Evolutionary conservation across 1,284 basidiomycete species (phyloP), one percentile per base, ranked within the genome.

Genomic region (Acaromyces ingoldii): DNA sequence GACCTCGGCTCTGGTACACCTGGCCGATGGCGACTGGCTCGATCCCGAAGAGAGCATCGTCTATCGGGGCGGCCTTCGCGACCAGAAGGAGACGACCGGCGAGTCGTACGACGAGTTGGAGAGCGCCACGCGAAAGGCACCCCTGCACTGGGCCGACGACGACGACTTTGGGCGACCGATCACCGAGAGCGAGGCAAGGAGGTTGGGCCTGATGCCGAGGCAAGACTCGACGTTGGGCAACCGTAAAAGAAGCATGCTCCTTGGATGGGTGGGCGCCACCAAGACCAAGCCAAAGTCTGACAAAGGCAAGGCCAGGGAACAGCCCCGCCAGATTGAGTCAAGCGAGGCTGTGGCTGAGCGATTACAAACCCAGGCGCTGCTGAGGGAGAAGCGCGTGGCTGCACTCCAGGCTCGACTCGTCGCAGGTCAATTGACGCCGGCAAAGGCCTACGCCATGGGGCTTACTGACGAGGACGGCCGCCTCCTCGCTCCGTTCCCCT

Each of bases 101-200:
- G 60, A 59, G 2, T 57, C 58, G 33, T 71, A 65, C 26, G 63
- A 65, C 39, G 58, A 63, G 13, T 58, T 71, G 45, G 63, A 55
- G 17, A 53, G 53, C 2, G 57, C 61, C 11, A 60, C 61, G 17
- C 43, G 55, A 15, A 54, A 57, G 9, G 49, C 62, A 33, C 62
- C 68, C 6, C 62, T 71, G 4, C 46, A 54, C 9, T 71, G 68
- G 68, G 68, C 68, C 11, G 68, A 71, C 39, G 68, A 71, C 31
- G 68, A 71, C 28, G 68, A 71, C 42, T 71, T 63, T 36, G 68
- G 68, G 19, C 55, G 49, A 9, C 63, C 65, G 9, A 65, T 71
- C 39, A 69, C 58, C 33, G 58, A 69, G 30, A 48, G 55, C 24
- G 66, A 71, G 37, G 68, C 68, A 24, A 30, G 55, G 28, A 55